A percentile compares a stretch with the other conserved stretches of the same genome.
phyloP scores from a whole-genome alignment of 176 grass and related monocot species.

The Oryza longistaminata region DNA sequence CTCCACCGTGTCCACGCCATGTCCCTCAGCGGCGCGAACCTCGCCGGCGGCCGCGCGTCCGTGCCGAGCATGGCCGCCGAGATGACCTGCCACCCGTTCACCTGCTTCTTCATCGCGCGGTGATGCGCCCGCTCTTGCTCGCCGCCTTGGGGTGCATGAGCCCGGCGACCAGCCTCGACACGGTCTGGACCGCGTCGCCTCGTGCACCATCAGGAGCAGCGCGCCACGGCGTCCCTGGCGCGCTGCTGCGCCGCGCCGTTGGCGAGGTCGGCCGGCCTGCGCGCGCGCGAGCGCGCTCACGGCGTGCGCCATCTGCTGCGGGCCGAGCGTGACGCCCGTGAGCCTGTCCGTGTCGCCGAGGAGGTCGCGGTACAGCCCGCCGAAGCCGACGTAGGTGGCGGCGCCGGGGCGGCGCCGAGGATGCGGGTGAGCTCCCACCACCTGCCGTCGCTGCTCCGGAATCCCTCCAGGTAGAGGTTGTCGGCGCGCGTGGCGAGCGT shows the following conservation, averaged over 20 bases:
- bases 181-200: neutral
- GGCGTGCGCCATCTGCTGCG: constrained; percentile 1
- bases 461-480: constrained; percentile 49
- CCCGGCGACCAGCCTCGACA: neutral
- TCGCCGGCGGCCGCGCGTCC: neutral
- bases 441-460: constrained; percentile 12
- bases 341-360: neutral
- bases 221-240: neutral
- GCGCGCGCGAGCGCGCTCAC: constrained; percentile 19
- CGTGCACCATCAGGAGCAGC: constrained; percentile 36
- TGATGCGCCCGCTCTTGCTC: neutral
- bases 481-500: constrained; percentile 32
- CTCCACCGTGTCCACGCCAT: neutral
- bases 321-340: neutral
- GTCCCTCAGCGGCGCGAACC: neutral
- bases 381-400: constrained; percentile 10
- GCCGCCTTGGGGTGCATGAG: constrained; percentile 15
- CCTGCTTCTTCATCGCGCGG: neutral
- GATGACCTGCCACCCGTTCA: constrained; percentile 36
- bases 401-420: neutral
- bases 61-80: neutral
- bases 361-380: neutral
- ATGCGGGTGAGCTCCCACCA: constrained; percentile 39
- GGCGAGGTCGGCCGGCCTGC: neutral
- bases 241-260: neutral